A percentile compares a stretch with the other conserved stretches of the same genome.
Evolutionary conservation across 2,329 filamentous ascomycete species (phyloP).

Genomic region (Bertia moriformis): DNA sequence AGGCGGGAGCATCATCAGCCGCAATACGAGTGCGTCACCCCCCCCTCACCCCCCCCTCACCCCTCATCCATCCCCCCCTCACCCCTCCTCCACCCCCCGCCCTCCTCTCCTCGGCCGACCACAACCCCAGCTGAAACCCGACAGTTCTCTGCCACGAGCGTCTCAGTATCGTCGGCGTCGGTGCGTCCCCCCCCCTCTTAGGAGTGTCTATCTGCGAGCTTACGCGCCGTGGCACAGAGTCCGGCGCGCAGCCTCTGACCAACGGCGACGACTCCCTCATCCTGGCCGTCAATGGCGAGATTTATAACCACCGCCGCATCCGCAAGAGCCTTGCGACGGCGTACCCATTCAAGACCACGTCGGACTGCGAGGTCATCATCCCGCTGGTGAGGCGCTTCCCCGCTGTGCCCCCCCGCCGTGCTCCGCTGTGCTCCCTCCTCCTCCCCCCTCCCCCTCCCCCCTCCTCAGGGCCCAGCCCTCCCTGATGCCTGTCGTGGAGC

Average conservation of each 20-base stretch:
- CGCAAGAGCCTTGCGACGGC: constrained; percentile 70
- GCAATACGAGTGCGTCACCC: constrained; percentile 66
- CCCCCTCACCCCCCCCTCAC: too few species aligned
- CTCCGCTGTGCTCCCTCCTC: too few species aligned
- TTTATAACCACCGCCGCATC: constrained; percentile 96
- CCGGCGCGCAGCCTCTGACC: constrained; percentile 86
- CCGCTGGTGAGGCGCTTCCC: too few species aligned
- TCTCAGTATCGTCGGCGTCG: constrained; percentile 91
- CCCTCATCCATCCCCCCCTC: too few species aligned
- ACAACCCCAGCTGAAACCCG: too few species aligned
- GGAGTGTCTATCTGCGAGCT: too few species aligned
- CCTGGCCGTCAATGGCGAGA: constrained; percentile 96
- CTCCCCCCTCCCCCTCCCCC: too few species aligned
- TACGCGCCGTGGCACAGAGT: constrained; percentile 41
- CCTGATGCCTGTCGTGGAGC: constrained; percentile 4
- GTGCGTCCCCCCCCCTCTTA: constrained; percentile 39
- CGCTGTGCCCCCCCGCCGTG: too few species aligned
- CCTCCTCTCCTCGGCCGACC: too few species aligned
- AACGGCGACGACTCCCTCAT: constrained; percentile 79
- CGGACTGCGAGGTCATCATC: constrained; percentile 97
- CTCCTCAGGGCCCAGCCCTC: constrained; percentile 24
- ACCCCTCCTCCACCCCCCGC: too few species aligned
- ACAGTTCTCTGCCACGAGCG: constrained; percentile 90
- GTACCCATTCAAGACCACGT: constrained; percentile 97
- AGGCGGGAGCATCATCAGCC: constrained; percentile 80